Conservation (phyloP, 1,139 yeast genomes). For the Pneumocystis oryctolagi region DNA sequence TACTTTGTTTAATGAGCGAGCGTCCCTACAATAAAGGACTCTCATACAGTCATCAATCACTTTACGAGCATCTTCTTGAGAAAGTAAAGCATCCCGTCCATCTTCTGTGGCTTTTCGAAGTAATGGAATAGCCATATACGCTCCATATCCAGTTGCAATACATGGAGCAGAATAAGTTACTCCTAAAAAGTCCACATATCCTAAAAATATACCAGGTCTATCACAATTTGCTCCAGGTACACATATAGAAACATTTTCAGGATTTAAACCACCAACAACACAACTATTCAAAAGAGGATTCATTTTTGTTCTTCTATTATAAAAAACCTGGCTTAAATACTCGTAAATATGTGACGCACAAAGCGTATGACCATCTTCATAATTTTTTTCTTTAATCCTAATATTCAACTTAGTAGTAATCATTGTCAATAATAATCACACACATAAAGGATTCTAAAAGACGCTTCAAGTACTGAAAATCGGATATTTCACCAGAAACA, state of each 20-base stretch:
- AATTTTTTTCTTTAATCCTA: slow-evolving; percentile 56
- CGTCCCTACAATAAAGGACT: slow-evolving; percentile 90
- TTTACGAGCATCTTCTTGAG: slow-evolving; percentile 60
- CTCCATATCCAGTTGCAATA: slow-evolving; percentile 92
- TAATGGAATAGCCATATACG: slow-evolving; percentile 83
- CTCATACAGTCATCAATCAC: slow-evolving; percentile 78
- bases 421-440: slow-evolving; percentile 7
- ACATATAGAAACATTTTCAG: slow-evolving; percentile 17
- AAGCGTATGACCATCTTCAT: slow-evolving; percentile 60
- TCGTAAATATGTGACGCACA: slow-evolving; percentile 81
- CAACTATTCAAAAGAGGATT: slow-evolving; percentile 94
- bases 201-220: slow-evolving; percentile 33
- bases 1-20: slow-evolving; percentile 68
- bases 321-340: slow-evolving; percentile 70
- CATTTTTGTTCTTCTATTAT: slow-evolving; percentile 79
- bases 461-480: slow-evolving; percentile 70
- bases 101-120: slow-evolving; percentile 76
- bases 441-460: slow-evolving; percentile 58
- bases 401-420: slow-evolving; percentile 15
- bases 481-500: slow-evolving; percentile 87
- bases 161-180: slow-evolving; percentile 81
- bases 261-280: slow-evolving; percentile 73
- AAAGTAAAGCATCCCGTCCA: slow-evolving; percentile 50
- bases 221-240: slow-evolving; percentile 1
- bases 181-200: slow-evolving; percentile 81